Evolutionary conservation across 345 rosid genomes (phyloP).

Genomic region (Bruguiera gymnorhiza): DNA sequence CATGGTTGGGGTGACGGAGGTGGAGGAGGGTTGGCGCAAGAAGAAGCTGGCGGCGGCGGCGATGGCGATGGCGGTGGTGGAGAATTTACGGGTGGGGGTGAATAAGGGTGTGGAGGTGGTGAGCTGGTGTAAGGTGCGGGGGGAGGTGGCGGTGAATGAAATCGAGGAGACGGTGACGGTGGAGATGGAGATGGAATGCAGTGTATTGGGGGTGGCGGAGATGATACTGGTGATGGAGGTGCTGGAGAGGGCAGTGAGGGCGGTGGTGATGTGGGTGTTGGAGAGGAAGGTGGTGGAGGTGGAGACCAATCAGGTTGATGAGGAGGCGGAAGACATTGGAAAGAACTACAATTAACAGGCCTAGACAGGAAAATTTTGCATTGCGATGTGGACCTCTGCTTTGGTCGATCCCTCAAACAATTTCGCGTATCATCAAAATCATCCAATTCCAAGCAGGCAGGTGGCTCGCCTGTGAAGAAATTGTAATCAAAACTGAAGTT

Average conservation of each 20-base stretch:
- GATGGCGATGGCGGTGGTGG: constrained; percentile 21
- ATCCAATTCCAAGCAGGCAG: constrained; percentile 37
- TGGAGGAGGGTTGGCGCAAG: background rate
- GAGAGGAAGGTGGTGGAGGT: constrained; percentile 9
- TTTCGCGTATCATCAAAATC: constrained; percentile 42
- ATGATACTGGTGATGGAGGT: constrained; percentile 16
- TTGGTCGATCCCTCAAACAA: constrained; percentile 43
- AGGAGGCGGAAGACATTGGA: constrained; percentile 33
- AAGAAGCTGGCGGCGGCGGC: constrained; percentile 9
- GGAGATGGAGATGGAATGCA: constrained; percentile 12
- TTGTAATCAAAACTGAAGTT: constrained; percentile 58
- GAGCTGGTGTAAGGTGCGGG: constrained; percentile 15
- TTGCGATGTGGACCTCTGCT: constrained; percentile 56
- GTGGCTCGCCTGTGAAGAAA: constrained; percentile 51
- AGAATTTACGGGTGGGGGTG: constrained; percentile 7
- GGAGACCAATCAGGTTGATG: constrained; percentile 18
- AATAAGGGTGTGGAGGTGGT: constrained; percentile 14
- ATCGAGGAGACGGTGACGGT: constrained; percentile 6
- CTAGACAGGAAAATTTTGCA: constrained; percentile 55
- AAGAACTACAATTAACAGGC: constrained; percentile 44
- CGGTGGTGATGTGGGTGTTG: constrained; percentile 12
- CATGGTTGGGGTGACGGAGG: constrained; percentile 16
- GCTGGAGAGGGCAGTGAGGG: constrained; percentile 9
- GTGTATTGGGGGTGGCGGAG: background rate
- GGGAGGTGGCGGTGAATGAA: constrained; percentile 15